A percentile compares a stretch with the other conserved stretches of the same genome.
Evolutionary conservation across 1,139 yeast species (phyloP).

Genomic region (Taiozyma sp.): DNA sequence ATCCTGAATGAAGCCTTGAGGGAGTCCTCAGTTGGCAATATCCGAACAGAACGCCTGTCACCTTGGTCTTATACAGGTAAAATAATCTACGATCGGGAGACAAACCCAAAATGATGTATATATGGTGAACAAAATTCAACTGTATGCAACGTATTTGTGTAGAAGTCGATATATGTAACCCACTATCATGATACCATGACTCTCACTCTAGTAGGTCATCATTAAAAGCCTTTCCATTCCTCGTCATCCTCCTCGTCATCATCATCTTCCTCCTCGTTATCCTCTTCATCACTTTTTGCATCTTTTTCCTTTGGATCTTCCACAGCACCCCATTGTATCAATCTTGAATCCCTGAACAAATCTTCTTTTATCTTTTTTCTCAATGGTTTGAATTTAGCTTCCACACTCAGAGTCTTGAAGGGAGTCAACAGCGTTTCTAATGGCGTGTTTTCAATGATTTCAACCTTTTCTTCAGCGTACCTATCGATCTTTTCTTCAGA

Average conservation of each 20-base stretch:
- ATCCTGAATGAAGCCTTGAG: no score
- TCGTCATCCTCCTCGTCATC: conserved; percentile 42
- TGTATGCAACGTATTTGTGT: not conserved
- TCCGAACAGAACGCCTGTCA: no score
- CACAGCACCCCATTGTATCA: conserved; percentile 55
- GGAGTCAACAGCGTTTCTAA: conserved; percentile 50
- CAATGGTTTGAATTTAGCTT: conserved; percentile 52
- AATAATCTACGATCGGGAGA: not conserved
- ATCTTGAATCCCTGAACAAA: conserved; percentile 57
- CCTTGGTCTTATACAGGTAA: no score
- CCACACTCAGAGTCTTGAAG: conserved; percentile 45
- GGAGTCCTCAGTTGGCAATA: no score
- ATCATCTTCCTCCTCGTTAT: conserved; percentile 34
- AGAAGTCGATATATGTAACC: not conserved
- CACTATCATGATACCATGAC: not conserved
- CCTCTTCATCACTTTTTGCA: conserved; percentile 30
- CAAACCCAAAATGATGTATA: not conserved
- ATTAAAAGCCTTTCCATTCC: conserved; percentile 51
- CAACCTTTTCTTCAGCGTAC: conserved; percentile 28
- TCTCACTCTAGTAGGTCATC: not conserved
- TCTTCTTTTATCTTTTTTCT: conserved; percentile 62
- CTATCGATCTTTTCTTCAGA: conserved; percentile 33
- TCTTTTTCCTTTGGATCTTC: conserved; percentile 31
- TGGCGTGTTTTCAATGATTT: conserved; percentile 44
- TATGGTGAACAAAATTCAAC: not conserved